A percentile compares a stretch with the other conserved stretches of the same genome.
Evolutionary conservation across 768 basidiomycete genomes (phyloP).

Genomic region (Russula sp.): DNA sequence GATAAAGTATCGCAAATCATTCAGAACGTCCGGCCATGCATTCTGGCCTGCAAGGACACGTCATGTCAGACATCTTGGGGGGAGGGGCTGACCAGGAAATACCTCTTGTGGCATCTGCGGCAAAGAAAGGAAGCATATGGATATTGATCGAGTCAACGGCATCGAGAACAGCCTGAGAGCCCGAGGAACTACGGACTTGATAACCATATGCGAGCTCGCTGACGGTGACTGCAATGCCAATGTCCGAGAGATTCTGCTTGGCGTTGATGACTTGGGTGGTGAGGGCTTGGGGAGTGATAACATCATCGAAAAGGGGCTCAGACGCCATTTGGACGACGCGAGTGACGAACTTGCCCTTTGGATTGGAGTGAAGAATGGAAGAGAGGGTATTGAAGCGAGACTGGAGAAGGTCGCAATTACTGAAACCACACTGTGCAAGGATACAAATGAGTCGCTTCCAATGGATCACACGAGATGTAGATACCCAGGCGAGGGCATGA

Average conservation of each 20-base stretch:
- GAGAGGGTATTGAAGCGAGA: conserved; percentile 25
- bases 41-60: conserved; percentile 35
- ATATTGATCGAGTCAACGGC: conserved; percentile 57
- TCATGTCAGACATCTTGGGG: neutral
- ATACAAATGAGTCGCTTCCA: neutral
- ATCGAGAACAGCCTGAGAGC: conserved; percentile 46
- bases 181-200: conserved; percentile 34
- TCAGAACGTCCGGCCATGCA: conserved; percentile 54
- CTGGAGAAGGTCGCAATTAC: conserved; percentile 19
- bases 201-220: conserved; percentile 35
- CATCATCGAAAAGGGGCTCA: conserved; percentile 57
- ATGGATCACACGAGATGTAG: conserved; percentile 4
- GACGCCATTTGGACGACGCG: conserved; percentile 65
- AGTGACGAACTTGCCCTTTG: conserved; percentile 50
- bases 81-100: neutral
- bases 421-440: conserved; percentile 25
- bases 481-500: conserved; percentile 65
- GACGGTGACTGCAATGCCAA: conserved; percentile 57
- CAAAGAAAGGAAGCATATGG: conserved; percentile 68
- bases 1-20: conserved; percentile 60
- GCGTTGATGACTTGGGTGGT: conserved; percentile 42
- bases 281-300: conserved; percentile 38
- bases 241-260: conserved; percentile 40
- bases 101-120: conserved; percentile 47
- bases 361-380: conserved; percentile 26